Evolutionary conservation across 495 filamentous ascomycete genomes (phyloP).

Genomic region (Aspergillus cristatus): DNA sequence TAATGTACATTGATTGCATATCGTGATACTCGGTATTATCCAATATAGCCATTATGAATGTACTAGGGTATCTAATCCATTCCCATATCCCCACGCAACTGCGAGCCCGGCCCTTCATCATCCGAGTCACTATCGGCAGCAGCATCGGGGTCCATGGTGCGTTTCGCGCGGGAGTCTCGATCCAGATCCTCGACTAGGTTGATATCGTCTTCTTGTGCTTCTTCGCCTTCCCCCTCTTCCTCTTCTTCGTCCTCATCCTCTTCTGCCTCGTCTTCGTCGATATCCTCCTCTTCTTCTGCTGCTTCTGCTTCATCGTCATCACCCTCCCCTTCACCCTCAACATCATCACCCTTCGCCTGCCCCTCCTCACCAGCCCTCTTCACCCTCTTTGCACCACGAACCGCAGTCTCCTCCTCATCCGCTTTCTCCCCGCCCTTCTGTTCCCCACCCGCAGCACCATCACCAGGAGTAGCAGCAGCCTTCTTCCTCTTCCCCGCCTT

Average conservation of each 20-base stretch:
- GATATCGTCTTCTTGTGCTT: conserved; percentile 44
- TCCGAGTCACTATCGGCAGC: conserved; percentile 32
- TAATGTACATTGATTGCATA: not conserved
- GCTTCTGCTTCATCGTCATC: conserved; percentile 43
- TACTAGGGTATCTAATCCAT: too few relatives aligned
- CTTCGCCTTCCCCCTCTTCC: conserved; percentile 29
- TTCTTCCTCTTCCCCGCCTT: conserved; percentile 59
- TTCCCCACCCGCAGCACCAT: conserved; percentile 24
- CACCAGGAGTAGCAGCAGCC: conserved; percentile 20
- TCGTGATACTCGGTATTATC: too few relatives aligned
- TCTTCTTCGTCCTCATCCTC: conserved; percentile 35
- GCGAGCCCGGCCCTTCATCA: conserved; percentile 35
- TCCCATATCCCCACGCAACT: conserved; percentile 33
- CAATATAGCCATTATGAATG: too few relatives aligned
- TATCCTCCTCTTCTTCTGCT: conserved; percentile 44
- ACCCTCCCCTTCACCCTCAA: conserved; percentile 41
- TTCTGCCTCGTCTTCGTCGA: conserved; percentile 42
- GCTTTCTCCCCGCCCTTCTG: conserved; percentile 35
- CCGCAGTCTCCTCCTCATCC: conserved; percentile 34
- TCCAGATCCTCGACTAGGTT: conserved; percentile 58
- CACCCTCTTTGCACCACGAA: conserved; percentile 39
- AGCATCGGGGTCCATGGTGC: conserved; percentile 30
- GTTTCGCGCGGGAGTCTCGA: conserved; percentile 15
- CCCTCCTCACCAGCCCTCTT: conserved; percentile 43
- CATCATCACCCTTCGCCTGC: conserved; percentile 7